These are phyloP conservation scores for Ganoderma lucidum DNA, from an alignment of 1,284 basidiomycete genomes.

Conservation along the genomic window DNA sequence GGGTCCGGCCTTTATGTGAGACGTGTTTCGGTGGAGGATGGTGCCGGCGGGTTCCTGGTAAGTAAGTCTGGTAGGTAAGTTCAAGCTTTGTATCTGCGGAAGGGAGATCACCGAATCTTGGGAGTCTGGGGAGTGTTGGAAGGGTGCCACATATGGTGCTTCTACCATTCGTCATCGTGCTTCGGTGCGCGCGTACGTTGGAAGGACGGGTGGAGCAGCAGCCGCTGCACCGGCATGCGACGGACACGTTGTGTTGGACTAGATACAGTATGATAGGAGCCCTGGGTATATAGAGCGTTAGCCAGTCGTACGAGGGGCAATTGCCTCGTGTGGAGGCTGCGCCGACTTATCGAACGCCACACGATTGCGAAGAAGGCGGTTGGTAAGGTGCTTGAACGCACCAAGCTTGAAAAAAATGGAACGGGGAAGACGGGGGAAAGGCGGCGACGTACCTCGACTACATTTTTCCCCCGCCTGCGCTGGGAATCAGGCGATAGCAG, in stretches of 20 bases:
- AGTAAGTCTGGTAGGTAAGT: neutral
- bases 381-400: neutral
- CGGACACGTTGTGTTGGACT: neutral
- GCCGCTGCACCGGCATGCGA: neutral
- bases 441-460: neutral
- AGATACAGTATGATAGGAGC: neutral
- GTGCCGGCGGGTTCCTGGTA: neutral
- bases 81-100: neutral
- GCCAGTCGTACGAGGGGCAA: neutral
- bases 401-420: neutral
- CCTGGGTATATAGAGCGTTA: neutral
- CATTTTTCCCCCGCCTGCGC: neutral
- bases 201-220: neutral
- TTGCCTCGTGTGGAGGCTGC: neutral
- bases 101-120: conserved; percentile 6
- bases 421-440: neutral
- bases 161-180: conserved; percentile 1
- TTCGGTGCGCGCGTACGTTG: neutral
- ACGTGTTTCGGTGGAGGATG: neutral
- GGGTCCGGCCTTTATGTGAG: neutral
- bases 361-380: neutral
- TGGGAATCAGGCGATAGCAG: neutral
- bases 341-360: conserved; percentile 2
- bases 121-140: neutral
- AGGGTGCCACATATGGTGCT: neutral